These are phyloP conservation scores for Suillus hirtellus DNA, from an alignment of 768 basidiomycete species.

Conservation along the genomic window DNA sequence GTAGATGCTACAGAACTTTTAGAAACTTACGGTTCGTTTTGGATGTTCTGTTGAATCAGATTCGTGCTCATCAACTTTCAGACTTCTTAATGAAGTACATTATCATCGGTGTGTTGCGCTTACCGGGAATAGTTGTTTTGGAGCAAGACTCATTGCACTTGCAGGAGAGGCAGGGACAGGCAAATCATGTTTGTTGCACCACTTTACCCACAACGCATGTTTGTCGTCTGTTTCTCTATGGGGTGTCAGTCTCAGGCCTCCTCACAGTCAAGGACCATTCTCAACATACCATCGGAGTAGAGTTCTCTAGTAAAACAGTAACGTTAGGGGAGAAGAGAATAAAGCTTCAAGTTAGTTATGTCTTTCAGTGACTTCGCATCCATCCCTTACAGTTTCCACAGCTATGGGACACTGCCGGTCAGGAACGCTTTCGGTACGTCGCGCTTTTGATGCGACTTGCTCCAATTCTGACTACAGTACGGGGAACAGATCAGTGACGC, in stretches of 20 bases:
- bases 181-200: constrained; percentile 95
- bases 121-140: constrained; percentile 11
- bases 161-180: constrained; percentile 95
- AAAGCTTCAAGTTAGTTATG: constrained; percentile 79
- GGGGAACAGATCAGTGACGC: constrained; percentile 73
- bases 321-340: constrained; percentile 92
- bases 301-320: constrained; percentile 93
- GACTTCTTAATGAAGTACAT: constrained; percentile 99
- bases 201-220: constrained; percentile 97
- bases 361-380: constrained; percentile 16
- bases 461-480: constrained; percentile 18
- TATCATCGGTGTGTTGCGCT: constrained; percentile 70
- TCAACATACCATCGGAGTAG: constrained; percentile 98
- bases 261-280: constrained; percentile 92
- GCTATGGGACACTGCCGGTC: constrained; percentile 98
- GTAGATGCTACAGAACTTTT: constrained; percentile 88
- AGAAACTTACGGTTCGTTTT: constrained; percentile 83
- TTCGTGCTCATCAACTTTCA: constrained; percentile 36
- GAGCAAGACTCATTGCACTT: constrained; percentile 12
- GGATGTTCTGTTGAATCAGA: not conserved
- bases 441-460: constrained; percentile 15
- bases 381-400: constrained; percentile 34
- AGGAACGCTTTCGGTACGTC: constrained; percentile 84
- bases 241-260: constrained; percentile 8
- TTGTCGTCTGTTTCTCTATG: constrained; percentile 35